Percentiles rank a stretch among this genome's conserved stretches.
Conservation (phyloP, 169 alveolate species). For the Plasmodium vivax region DNA sequence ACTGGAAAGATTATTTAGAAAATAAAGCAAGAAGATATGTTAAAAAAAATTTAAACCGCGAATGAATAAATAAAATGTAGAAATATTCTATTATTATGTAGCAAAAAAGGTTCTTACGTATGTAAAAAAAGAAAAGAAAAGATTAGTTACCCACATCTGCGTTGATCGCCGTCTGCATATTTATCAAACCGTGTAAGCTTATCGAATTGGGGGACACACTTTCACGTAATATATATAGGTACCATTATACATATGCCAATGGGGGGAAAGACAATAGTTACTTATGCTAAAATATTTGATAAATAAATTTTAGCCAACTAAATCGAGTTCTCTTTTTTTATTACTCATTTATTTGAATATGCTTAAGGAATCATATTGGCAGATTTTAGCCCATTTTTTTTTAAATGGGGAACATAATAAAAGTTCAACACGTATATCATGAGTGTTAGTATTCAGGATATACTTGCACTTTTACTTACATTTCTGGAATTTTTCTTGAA, state of each 20-base stretch:
- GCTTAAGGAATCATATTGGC: not conserved
- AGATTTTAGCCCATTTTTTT: not conserved
- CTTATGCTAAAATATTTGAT: not conserved
- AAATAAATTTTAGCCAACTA: not conserved
- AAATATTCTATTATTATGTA: not conserved
- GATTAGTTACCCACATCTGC: not conserved
- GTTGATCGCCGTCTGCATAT: not conserved
- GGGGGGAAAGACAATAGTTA: not conserved
- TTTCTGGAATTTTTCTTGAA: not conserved
- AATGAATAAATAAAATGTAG: not conserved
- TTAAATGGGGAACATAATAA: not conserved
- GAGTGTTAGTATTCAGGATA: not conserved
- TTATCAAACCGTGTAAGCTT: not conserved
- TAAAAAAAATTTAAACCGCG: not conserved
- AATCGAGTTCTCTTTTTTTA: not conserved
- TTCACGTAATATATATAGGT: not conserved
- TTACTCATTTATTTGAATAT: not conserved
- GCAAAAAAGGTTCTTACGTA: not conserved
- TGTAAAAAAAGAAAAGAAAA: not conserved
- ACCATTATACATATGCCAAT: not conserved
- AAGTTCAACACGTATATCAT: not conserved
- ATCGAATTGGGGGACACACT: not conserved
- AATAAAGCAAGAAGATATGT: not conserved
- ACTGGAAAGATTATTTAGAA: not conserved
- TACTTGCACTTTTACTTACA: not conserved